Conservation (phyloP, 495 filamentous ascomycete genomes). For the Friedmanniomyces endolithicus region DNA sequence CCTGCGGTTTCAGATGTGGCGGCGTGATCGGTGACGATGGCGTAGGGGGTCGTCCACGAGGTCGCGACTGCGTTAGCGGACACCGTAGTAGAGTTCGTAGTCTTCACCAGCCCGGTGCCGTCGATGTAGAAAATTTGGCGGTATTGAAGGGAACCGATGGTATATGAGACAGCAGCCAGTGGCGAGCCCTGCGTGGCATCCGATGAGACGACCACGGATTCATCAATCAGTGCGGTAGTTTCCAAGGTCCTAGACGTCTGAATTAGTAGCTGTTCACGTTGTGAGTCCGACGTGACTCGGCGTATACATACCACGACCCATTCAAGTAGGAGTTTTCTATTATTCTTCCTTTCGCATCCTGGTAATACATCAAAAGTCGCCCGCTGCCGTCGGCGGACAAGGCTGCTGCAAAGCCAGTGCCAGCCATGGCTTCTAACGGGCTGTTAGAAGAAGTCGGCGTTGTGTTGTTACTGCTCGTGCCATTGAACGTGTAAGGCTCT, state of each 20-base stretch:
- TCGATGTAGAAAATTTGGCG: conserved; percentile 14
- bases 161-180: conserved; percentile 4
- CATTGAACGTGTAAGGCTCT: background rate
- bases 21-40: background rate
- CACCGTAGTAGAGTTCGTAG: background rate
- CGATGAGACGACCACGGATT: conserved; percentile 7
- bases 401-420: conserved; percentile 5
- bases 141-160: background rate
- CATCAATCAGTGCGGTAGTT: background rate
- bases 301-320: background rate
- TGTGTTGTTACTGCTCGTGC: background rate
- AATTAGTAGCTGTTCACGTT: too few relatives aligned
- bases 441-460: background rate
- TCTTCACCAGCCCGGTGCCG: background rate
- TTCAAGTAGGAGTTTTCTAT: conserved; percentile 6
- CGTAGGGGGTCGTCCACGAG: background rate
- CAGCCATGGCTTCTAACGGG: conserved; percentile 1
- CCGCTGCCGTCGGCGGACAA: background rate
- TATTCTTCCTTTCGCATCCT: conserved; percentile 1
- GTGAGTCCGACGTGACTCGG: too few relatives aligned
- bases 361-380: conserved; percentile 1
- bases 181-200: conserved; percentile 1
- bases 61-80: background rate
- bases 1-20: background rate
- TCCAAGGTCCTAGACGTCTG: background rate